Percentiles rank a stretch among this genome's conserved stretches.
Evolutionary conservation across 1,284 basidiomycete genomes (phyloP).

Genomic region (Cutaneotrichosporon sp.): DNA sequence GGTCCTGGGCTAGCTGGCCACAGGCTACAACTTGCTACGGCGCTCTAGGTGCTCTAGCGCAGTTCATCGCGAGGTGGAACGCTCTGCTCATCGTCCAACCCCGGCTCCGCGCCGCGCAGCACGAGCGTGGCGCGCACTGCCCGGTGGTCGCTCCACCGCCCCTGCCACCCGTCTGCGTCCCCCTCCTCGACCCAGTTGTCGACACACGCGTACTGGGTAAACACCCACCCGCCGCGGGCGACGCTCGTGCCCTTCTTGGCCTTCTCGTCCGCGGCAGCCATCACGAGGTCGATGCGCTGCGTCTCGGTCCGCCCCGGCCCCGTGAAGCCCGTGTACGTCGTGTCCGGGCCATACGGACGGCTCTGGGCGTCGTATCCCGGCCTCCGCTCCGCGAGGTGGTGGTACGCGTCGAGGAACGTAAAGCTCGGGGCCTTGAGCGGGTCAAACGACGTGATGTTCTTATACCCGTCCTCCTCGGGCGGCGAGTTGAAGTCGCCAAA

Average conservation of each 20-base stretch:
- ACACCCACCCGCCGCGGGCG: conserved; percentile 32
- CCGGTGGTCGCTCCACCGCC: conserved; percentile 50
- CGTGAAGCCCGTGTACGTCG: conserved; percentile 45
- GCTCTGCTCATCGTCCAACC: neutral
- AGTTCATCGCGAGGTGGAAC: neutral
- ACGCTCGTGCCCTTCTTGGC: neutral
- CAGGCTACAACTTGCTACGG: neutral
- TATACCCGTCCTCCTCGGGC: conserved; percentile 45
- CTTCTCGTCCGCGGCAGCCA: conserved; percentile 31
- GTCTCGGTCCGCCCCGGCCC: conserved; percentile 27
- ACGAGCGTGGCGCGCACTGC: conserved; percentile 36
- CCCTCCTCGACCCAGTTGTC: conserved; percentile 47
- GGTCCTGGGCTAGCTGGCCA: neutral
- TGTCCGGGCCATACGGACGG: conserved; percentile 36
- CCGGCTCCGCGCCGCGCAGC: neutral
- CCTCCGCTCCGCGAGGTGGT: conserved; percentile 26
- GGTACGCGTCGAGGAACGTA: conserved; percentile 42
- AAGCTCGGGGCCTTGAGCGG: conserved; percentile 32
- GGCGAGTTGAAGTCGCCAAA: conserved; percentile 53
- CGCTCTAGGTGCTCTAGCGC: neutral
- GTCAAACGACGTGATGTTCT: conserved; percentile 40
- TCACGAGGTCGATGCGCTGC: conserved; percentile 47
- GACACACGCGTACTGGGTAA: conserved; percentile 38
- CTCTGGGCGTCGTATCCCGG: conserved; percentile 23
- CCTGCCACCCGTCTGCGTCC: conserved; percentile 40